Evolutionary conservation across 2,329 filamentous ascomycete species (phyloP).

Genomic region (Phialocephala subalpina): DNA sequence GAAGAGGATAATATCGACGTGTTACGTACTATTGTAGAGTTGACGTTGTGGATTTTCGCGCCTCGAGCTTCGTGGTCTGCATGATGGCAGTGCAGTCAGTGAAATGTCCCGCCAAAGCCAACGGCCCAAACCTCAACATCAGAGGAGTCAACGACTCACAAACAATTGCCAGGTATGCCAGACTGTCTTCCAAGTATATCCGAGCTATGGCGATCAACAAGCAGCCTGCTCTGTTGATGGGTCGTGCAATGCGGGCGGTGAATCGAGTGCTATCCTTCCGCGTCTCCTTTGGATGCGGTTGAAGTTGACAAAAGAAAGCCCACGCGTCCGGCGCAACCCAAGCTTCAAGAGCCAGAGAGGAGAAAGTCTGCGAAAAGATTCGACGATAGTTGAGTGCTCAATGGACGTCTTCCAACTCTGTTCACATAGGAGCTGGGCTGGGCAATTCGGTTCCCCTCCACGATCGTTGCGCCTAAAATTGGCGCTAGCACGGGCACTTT

Average conservation of each 20-base stretch:
- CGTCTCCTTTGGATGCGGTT: constrained; percentile 12
- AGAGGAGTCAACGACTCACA: not conserved
- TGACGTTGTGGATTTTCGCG: constrained; percentile 19
- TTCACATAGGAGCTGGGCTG: constrained; percentile 9
- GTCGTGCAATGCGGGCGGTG: constrained; percentile 25
- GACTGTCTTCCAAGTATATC: constrained; percentile 1
- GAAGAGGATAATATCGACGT: not conserved
- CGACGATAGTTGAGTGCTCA: constrained; percentile 23
- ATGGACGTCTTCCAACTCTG: constrained; percentile 19
- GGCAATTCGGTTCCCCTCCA: constrained; percentile 20
- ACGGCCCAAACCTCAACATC: not conserved
- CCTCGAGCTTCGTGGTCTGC: constrained; percentile 22
- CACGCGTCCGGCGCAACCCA: constrained; percentile 33
- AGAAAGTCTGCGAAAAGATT: constrained; percentile 8
- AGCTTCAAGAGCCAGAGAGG: constrained; percentile 11
- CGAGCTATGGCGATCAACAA: not conserved
- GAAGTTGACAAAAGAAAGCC: constrained; percentile 19
- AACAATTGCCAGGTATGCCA: not conserved
- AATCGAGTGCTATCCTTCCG: constrained; percentile 28
- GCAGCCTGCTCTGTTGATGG: not conserved
- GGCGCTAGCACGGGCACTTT: constrained; percentile 8
- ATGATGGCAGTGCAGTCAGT: constrained; percentile 24
- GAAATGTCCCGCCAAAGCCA: constrained; percentile 13
- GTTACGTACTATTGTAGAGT: not conserved
- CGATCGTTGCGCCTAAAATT: constrained; percentile 17